phyloP scores from a whole-genome alignment of 2,329 filamentous ascomycete genomes.

The Biscogniauxia marginata region DNA sequence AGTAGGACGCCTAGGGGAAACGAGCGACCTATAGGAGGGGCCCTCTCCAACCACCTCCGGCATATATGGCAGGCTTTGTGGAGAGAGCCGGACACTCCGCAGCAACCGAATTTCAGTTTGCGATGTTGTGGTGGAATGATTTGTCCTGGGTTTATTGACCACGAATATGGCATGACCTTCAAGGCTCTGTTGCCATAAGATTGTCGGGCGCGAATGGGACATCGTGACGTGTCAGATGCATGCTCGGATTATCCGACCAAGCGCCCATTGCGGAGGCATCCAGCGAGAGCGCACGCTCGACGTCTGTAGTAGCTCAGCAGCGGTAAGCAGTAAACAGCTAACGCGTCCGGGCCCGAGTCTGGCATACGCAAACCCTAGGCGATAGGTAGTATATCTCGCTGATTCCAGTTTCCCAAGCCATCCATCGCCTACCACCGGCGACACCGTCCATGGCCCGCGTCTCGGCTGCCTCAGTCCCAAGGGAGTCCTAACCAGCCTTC shows the following conservation, averaged over 20 bases:
- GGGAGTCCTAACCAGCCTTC: neutral
- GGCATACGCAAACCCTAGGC: neutral
- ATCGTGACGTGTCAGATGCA: neutral
- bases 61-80: neutral
- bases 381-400: neutral
- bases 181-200: neutral
- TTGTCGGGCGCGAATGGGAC: neutral
- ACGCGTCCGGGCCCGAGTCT: too few relatives aligned
- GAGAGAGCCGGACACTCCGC: neutral
- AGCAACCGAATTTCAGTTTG: neutral
- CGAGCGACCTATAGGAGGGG: neutral
- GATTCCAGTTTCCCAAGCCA: too few relatives aligned
- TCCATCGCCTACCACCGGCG: neutral
- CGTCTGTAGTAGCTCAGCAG: neutral
- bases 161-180: neutral
- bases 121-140: neutral
- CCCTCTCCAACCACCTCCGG: neutral
- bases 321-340: neutral
- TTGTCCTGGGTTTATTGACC: neutral
- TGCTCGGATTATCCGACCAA: neutral
- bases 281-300: neutral
- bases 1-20: too few relatives aligned
- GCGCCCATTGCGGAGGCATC: neutral
- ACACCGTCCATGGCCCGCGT: neutral
- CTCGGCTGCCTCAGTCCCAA: neutral